These are phyloP conservation scores for Trypethelium eluteriae DNA, from an alignment of 495 filamentous ascomycete species.

Conservation along the genomic window DNA sequence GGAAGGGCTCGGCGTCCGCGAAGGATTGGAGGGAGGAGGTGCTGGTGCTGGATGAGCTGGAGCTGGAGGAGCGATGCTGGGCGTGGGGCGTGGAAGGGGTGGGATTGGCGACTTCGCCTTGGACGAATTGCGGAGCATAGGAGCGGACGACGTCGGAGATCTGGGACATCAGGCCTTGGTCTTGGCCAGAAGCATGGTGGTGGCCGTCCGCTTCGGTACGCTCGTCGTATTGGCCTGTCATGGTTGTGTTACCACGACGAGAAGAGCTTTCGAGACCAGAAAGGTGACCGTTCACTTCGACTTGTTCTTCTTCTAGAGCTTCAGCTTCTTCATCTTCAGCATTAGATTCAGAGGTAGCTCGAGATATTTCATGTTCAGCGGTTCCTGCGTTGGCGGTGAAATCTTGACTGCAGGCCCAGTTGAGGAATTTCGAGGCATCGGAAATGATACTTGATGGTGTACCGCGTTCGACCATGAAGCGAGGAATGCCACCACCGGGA, in stretches of 20 bases:
- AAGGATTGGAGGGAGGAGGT: conserved; percentile 27
- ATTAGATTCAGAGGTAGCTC: conserved; percentile 10
- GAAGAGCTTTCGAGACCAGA: not conserved
- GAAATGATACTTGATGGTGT: conserved; percentile 75
- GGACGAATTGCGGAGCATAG: conserved; percentile 5
- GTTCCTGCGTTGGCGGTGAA: conserved; percentile 37
- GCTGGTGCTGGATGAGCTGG: not conserved
- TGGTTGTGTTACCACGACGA: not conserved
- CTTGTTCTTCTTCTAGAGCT: conserved; percentile 13
- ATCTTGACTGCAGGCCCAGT: conserved; percentile 65
- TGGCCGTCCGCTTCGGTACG: not conserved
- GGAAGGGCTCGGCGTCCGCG: conserved; percentile 33
- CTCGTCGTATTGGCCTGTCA: conserved; percentile 8
- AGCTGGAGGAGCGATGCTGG: not conserved
- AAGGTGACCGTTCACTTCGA: conserved; percentile 9
- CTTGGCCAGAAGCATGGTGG: not conserved
- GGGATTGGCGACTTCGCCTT: not conserved
- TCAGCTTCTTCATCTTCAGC: conserved; percentile 21
- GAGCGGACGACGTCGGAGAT: conserved; percentile 13
- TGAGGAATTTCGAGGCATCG: conserved; percentile 77
- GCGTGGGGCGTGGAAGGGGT: not conserved
- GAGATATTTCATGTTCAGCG: conserved; percentile 29
- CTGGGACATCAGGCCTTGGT: conserved; percentile 21
- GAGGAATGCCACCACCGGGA: conserved; percentile 83
- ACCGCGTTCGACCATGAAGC: conserved; percentile 89